Base-by-base conservation (phyloP, 768 basidiomycete genomes). In the Megacollybia marginata region DNA sequence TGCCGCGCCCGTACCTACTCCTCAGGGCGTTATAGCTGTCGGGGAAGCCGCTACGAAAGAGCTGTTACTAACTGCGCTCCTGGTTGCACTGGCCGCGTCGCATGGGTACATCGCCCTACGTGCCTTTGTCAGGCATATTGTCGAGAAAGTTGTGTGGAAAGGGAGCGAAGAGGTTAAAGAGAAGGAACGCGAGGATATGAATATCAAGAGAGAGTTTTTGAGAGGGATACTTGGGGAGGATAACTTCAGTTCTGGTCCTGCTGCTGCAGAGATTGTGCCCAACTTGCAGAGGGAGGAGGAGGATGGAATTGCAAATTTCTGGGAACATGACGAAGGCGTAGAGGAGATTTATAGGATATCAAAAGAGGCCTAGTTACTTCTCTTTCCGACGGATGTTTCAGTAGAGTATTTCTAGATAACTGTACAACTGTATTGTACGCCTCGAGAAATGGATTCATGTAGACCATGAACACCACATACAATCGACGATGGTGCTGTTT, bases 31-130 rank as follows among this genome's bases (percentile, higher is more conserved):
- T 35, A 1, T 2, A 10, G 12, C 47, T 16, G 8, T 20, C 1
- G 49, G 54, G 33, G 58, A 64, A 6, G 65, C 64, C 15, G 77
- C 72, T 10, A 77, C 70, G 33, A 68, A 69, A 52, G 72, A 77
- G 42, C 57, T 85, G 9, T 65, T 91, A 7, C 53, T 83, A 50
- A 81, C 80, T 32, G 83, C 88, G 2, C 64, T 83, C 9, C 65
- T 91, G 16, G 69, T 95, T 38, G 88, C 92, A 1, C 75, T 97
- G 36, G 75, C 79, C 4, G 83, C 92, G n/a, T 88, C 84, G 42
- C 95, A 98, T 63, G 85, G 76, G n/a, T 95, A 84, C 66, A 69
- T 92, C 50, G 53, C 92, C 34, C 59, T 89, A 42, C 76, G 83
- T 11, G 70, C 69, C 5, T 51, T 74, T 12, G 78, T 92, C 34